Conservation (phyloP, 257 asterid genomes). For the Agastache rugosa region DNA sequence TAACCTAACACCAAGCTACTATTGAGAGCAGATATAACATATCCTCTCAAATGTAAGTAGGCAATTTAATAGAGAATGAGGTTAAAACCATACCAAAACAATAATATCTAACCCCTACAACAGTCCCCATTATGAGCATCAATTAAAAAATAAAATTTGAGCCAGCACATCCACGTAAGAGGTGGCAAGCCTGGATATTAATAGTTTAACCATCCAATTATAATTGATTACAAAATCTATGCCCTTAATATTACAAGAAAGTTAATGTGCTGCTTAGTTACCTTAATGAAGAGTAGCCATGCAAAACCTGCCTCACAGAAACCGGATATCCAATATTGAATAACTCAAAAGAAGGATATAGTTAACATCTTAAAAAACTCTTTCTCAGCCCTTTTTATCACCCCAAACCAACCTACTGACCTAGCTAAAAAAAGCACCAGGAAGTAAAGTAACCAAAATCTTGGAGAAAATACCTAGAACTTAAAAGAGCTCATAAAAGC, state of each 20-base stretch:
- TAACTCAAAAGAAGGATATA: constrained; percentile 36
- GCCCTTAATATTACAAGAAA: constrained; percentile 30
- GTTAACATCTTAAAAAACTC: constrained; percentile 41
- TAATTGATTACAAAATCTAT: constrained; percentile 25
- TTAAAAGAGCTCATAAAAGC: constrained; percentile 11
- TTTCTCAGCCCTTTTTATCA: constrained; percentile 31
- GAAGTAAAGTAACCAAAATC: constrained; percentile 35
- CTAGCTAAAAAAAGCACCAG: constrained; percentile 29
- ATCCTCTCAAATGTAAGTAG: constrained; percentile 36
- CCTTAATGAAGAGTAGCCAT: constrained; percentile 51
- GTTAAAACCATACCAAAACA: constrained; percentile 53
- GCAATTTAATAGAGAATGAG: constrained; percentile 33
- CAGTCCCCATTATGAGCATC: constrained; percentile 42
- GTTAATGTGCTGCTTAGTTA: constrained; percentile 46
- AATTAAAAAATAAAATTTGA: constrained; percentile 39
- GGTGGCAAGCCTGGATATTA: constrained; percentile 26
- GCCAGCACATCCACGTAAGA: constrained; percentile 35
- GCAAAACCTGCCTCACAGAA: constrained; percentile 60
- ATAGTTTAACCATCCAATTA: constrained; percentile 27
- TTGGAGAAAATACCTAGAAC: constrained; percentile 34
- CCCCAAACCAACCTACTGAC: constrained; percentile 32
- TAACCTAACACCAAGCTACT: background rate
- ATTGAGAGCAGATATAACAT: background rate
- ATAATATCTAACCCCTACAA: constrained; percentile 53
- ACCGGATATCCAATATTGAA: constrained; percentile 44